phyloP scores from a whole-genome alignment of 306 rosid species.

The Clitoria ternatea region DNA sequence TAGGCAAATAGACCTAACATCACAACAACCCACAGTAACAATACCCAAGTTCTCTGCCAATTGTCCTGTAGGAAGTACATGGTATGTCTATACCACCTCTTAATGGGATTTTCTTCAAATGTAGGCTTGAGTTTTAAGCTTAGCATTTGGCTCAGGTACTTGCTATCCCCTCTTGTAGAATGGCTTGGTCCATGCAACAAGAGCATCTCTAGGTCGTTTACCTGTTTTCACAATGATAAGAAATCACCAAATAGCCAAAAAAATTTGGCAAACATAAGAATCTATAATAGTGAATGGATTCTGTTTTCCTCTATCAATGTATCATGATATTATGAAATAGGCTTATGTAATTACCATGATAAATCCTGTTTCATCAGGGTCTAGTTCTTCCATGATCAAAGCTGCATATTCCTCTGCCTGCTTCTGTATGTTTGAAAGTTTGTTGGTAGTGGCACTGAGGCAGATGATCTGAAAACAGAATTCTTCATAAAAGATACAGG shows the following conservation, averaged over 20 bases:
- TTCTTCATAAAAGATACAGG: background rate
- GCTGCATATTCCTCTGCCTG: conserved; percentile 76
- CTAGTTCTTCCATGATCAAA: conserved; percentile 71
- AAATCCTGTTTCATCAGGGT: conserved; percentile 55
- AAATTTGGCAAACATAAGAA: conserved; percentile 21
- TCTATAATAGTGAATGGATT: background rate
- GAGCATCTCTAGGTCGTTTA: conserved; percentile 47
- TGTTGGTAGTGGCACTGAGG: conserved; percentile 66
- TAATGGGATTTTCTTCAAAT: conserved; percentile 31
- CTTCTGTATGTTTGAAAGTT: conserved; percentile 53
- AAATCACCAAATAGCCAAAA: conserved; percentile 14
- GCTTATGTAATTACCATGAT: conserved; percentile 47
- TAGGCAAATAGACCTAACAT: conserved; percentile 46
- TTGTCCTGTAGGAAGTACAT: conserved; percentile 55
- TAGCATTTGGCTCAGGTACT: conserved; percentile 45
- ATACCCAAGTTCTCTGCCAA: conserved; percentile 59
- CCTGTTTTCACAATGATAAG: conserved; percentile 33
- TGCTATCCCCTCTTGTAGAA: conserved; percentile 44
- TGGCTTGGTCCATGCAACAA: conserved; percentile 48
- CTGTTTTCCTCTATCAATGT: too few relatives aligned
- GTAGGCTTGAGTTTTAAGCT: conserved; percentile 49
- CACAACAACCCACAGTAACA: conserved; percentile 47
- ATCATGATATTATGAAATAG: background rate
- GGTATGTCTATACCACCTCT: conserved; percentile 27
- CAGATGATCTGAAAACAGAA: conserved; percentile 49